Conservation (phyloP, 2,329 filamentous ascomycete genomes). For the Stagonosporopsis cucurbitacearum region DNA sequence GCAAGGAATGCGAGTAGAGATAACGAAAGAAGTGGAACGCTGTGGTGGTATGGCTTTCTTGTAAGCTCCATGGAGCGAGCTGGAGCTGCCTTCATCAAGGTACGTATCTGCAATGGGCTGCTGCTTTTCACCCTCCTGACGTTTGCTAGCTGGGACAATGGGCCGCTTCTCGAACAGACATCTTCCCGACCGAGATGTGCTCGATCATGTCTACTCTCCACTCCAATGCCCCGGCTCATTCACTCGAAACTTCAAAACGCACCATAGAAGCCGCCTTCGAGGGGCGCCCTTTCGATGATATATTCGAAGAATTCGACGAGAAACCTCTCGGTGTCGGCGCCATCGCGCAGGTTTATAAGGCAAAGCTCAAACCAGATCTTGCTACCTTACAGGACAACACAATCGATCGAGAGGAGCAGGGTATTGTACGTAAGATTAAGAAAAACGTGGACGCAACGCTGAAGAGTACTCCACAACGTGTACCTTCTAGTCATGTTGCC, state of each 20-base stretch:
- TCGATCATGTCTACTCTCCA: slow-evolving; percentile 92
- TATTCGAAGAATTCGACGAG: slow-evolving; percentile 95
- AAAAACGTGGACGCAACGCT: slow-evolving; percentile 85
- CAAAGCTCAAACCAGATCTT: slow-evolving; percentile 83
- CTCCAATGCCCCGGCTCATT: slow-evolving; percentile 92
- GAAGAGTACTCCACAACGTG: slow-evolving; percentile 82
- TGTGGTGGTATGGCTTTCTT: slow-evolving; percentile 95
- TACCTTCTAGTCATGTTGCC: slow-evolving; percentile 91
- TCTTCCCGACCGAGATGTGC: slow-evolving; percentile 94
- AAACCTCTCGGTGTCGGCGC: slow-evolving; percentile 89
- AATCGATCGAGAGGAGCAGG: slow-evolving; percentile 58
- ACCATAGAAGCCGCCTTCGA: slow-evolving; percentile 84
- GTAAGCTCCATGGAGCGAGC: slow-evolving; percentile 90
- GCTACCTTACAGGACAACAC: slow-evolving; percentile 67
- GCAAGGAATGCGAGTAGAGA: slow-evolving; percentile 66
- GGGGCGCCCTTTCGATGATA: slow-evolving; percentile 80
- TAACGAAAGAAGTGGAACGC: slow-evolving; percentile 77
- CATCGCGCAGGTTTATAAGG: slow-evolving; percentile 97
- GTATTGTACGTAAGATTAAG: slow-evolving; percentile 71
- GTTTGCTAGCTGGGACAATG: slow-evolving; percentile 82
- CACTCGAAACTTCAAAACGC: slow-evolving; percentile 76
- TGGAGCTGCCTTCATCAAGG: slow-evolving; percentile 97
- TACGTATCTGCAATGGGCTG: slow-evolving; percentile 43
- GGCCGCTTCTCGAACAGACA: slow-evolving; percentile 94
- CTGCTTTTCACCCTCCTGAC: slow-evolving; percentile 21